Percentiles rank a stretch among this genome's conserved stretches.
Conservation (phyloP, 768 basidiomycete genomes). For the Leccinum imitatum region DNA sequence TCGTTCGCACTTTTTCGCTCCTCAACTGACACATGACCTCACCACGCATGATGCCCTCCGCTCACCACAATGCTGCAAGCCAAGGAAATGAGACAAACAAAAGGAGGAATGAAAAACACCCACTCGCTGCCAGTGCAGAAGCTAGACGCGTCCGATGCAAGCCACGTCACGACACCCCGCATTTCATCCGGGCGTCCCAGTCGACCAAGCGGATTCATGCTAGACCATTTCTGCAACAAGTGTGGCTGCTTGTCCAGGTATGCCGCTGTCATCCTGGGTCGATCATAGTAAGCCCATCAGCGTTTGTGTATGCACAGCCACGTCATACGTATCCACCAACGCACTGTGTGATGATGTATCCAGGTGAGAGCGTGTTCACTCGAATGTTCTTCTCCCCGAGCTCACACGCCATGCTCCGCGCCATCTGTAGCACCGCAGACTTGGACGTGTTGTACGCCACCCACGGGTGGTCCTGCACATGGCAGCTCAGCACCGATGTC, state of each 20-base stretch:
- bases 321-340: constrained; percentile 29
- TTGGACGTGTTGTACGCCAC: constrained; percentile 78
- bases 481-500: not conserved
- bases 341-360: constrained; percentile 70
- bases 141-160: constrained; percentile 72
- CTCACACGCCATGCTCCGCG: constrained; percentile 79
- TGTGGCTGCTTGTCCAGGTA: constrained; percentile 66
- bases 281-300: constrained; percentile 11
- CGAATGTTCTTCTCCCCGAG: constrained; percentile 64
- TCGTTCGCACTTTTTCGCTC: not conserved
- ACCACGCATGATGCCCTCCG: constrained; percentile 35
- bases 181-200: constrained; percentile 73
- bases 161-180: constrained; percentile 68
- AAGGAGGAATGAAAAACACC: constrained; percentile 27
- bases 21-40: not conserved
- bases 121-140: constrained; percentile 85
- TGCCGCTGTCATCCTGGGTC: constrained; percentile 67
- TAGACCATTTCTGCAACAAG: constrained; percentile 65
- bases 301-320: too few relatives aligned
- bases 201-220: constrained; percentile 65
- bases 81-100: not conserved
- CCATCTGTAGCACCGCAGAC: constrained; percentile 79
- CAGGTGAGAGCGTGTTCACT: constrained; percentile 75
- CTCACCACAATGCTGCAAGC: constrained; percentile 30
- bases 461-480: constrained; percentile 65